These are phyloP conservation scores for Entelexis sorbosivorans DNA, from an alignment of 1,139 yeast genomes.

Conservation along the genomic window DNA sequence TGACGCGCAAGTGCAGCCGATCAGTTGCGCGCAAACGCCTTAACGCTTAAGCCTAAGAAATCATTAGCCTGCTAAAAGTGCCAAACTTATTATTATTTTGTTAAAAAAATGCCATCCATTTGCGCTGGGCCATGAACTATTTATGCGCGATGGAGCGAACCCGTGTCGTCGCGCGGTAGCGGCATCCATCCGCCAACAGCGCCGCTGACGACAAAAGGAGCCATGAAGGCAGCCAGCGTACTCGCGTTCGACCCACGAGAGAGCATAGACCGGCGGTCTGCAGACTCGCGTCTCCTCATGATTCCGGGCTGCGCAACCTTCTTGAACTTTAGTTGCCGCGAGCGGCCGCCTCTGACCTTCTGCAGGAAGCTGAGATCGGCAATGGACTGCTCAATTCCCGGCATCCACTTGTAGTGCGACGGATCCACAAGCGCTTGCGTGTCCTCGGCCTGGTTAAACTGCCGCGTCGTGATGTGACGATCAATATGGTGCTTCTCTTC, in stretches of 20 bases:
- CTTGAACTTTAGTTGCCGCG: constrained; percentile 29
- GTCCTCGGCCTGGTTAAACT: constrained; percentile 1
- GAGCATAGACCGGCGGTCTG: constrained; percentile 10
- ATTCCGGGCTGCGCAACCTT: not conserved
- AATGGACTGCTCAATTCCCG: constrained; percentile 35
- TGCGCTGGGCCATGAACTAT: not conserved
- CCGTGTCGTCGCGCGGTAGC: constrained; percentile 1
- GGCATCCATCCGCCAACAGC: constrained; percentile 38
- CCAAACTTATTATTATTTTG: not conserved
- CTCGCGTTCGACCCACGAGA: constrained; percentile 16
- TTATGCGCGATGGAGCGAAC: not conserved
- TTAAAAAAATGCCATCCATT: not conserved
- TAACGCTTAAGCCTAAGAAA: no score
- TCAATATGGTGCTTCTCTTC: constrained; percentile 9
- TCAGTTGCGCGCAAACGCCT: no score
- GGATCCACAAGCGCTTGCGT: constrained; percentile 3
- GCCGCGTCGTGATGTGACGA: constrained; percentile 3
- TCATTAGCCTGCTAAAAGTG: no score
- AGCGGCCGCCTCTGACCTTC: constrained; percentile 35
- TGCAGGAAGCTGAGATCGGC: constrained; percentile 32
- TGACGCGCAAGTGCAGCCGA: no score
- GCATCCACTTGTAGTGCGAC: constrained; percentile 31
- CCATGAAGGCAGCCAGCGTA: constrained; percentile 40
- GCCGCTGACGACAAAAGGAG: constrained; percentile 44
- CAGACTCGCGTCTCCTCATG: constrained; percentile 1